Percentiles rank a stretch among this genome's conserved stretches.
These are phyloP conservation scores for Backusella sp. DNA, from an alignment of 192 early-diverging fungal species.

Conservation along the genomic window DNA sequence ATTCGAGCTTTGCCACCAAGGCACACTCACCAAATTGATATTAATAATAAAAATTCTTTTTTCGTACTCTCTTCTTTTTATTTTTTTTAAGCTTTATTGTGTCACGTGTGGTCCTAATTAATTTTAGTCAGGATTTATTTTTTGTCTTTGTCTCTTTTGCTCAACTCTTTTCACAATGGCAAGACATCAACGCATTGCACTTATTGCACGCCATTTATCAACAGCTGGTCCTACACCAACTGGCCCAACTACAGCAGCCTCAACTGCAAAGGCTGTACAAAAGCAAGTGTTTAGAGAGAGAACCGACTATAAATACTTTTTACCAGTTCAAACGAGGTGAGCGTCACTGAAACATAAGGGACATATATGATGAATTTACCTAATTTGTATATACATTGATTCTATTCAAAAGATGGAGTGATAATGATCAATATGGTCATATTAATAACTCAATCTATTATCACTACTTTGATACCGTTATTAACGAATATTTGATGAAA, in stretches of 20 bases:
- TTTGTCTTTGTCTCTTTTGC: neutral
- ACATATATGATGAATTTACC: neutral
- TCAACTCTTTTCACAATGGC: neutral
- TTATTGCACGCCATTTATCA: constrained; percentile 11
- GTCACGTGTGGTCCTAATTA: neutral
- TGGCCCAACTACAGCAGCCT: neutral
- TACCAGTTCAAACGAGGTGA: constrained; percentile 26
- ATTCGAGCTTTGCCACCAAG: constrained; percentile 3
- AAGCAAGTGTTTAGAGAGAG: constrained; percentile 14
- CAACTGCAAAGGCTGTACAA: neutral
- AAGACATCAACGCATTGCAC: constrained; percentile 7
- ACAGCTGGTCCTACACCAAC: neutral
- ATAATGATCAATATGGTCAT: constrained; percentile 63
- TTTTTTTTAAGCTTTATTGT: neutral
- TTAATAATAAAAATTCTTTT: neutral
- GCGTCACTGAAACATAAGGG: neutral
- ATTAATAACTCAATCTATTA: constrained; percentile 62
- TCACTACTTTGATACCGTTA: constrained; percentile 53
- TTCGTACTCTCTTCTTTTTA: neutral
- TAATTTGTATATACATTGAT: neutral
- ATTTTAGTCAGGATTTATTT: constrained; percentile 6
- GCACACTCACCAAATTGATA: neutral
- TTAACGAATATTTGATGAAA: constrained; percentile 55
- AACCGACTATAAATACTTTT: constrained; percentile 24
- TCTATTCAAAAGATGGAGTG: constrained; percentile 42